Evolutionary conservation across 352 stramenopile genomes (phyloP), one percentile per base, ranked within the genome.

Genomic region (Globisporangium camurandrum): DNA sequence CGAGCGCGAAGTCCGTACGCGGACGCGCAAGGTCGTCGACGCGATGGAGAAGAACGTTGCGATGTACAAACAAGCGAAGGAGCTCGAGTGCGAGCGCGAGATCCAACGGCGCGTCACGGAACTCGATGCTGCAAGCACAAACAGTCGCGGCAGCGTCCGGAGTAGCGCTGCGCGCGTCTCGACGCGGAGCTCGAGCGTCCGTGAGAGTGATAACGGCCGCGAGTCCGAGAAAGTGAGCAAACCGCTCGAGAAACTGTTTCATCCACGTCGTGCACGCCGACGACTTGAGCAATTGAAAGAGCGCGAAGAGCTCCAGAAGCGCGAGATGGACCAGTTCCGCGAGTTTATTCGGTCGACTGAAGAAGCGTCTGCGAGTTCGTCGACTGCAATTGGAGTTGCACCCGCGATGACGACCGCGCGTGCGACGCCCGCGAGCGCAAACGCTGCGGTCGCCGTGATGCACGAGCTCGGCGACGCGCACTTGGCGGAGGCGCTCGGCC

Each of bases 321-420:
- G 69, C 26, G 81, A 93, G 57, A 88, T 93, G 78, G 78, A 93
- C 57, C 78, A 93, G 52, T 93, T 93, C 54, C 76, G 78, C n/a
- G 76, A 86, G 57, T 89, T 90, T 49, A 86, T 93, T 45, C 74
- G 73, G 37, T 71, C 51, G 10, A 88, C 79, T 4, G 79, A 91
- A 47, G 68, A 66, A 54, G 59, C 57, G 22, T 51, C 67, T 9
- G 66, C 49, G 23, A n/a, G n/a, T n/a, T n/a, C n/a, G n/a, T n/a
- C n/a, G n/a, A n/a, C n/a, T n/a, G n/a, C n/a, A n/a, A n/a, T n/a
- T n/a, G n/a, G n/a, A n/a, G n/a, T n/a, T n/a, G 30, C 57, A 17
- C 20, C 64, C 20, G 50, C 51, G 7, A 49, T 62, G 39, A 42
- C 33, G 12, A 39, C 6, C 12, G 33, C 14, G 17, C 17, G 59